Percentiles rank a stretch among this genome's conserved stretches.
These are phyloP conservation scores for Diaporthe caulivora DNA, from an alignment of 2,329 filamentous ascomycete genomes.

Conservation along the genomic window DNA sequence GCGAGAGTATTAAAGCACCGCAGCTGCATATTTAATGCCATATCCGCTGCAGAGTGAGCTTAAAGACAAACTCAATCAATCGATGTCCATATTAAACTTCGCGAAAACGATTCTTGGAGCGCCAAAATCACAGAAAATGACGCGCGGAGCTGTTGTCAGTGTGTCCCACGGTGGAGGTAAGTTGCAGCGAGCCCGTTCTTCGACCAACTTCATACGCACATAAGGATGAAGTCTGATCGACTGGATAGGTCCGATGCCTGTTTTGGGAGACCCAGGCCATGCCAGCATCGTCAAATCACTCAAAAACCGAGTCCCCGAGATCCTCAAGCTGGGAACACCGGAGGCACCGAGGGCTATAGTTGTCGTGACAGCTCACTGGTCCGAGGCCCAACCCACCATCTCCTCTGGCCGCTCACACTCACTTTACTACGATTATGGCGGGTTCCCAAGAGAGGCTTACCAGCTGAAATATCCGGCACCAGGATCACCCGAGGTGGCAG, in stretches of 20 bases:
- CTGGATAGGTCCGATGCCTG: slow-evolving; percentile 64
- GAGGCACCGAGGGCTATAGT: slow-evolving; percentile 65
- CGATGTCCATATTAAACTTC: slow-evolving; percentile 1
- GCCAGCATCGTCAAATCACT: slow-evolving; percentile 64
- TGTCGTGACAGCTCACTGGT: slow-evolving; percentile 71
- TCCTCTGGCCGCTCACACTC: slow-evolving; percentile 60
- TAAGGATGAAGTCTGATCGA: not conserved
- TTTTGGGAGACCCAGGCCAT: slow-evolving; percentile 68
- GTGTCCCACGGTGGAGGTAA: slow-evolving; percentile 63
- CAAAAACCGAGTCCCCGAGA: slow-evolving; percentile 63
- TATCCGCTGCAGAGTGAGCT: not conserved
- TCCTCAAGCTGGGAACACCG: slow-evolving; percentile 66
- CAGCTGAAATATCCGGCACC: slow-evolving; percentile 67
- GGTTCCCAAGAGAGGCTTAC: slow-evolving; percentile 69
- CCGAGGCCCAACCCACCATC: slow-evolving; percentile 61
- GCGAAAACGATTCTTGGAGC: not conserved
- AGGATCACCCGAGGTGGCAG: slow-evolving; percentile 66
- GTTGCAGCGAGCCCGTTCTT: slow-evolving; percentile 21
- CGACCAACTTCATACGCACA: not conserved
- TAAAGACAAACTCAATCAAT: not conserved
- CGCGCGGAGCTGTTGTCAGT: slow-evolving; percentile 59
- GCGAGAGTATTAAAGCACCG: not conserved
- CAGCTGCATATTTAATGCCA: not conserved
- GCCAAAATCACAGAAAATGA: slow-evolving; percentile 48
- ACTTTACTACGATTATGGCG: slow-evolving; percentile 70